Base-by-base conservation (phyloP, 371 early-diverging fungal genomes). In the Mortierella sp. region DNA sequence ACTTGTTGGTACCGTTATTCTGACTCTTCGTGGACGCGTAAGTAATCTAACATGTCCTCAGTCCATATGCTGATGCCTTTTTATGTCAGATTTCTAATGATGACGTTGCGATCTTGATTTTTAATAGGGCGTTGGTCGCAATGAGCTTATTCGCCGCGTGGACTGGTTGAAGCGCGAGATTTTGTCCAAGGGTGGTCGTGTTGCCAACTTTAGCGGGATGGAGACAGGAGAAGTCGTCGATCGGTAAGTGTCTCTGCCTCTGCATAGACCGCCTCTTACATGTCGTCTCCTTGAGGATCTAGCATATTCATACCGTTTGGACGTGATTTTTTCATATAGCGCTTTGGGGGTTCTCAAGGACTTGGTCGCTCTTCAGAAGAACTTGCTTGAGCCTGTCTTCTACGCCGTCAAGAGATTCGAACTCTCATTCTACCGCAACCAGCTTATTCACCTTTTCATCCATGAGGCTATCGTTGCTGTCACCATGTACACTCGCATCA, bases 361-460 rank as follows among this genome's bases (percentile, higher is more conserved):
- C 51, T 84, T 96, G 35, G 93, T 96, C 78, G 96, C 96, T 8
- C 90, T 92, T 71, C 91, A 95, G 71, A 93, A 90, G 74, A 97
- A 96, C 48, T 88, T 97, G 24, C 82, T 97, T 21, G 97, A 97
- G 76, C 95, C 95, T 12, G 95, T 96, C n/a, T 97, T 95, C 83
- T 96, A 95, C 83, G 95, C 95, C 3, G 90, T 94, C 56, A 95
- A 95, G 79, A 92, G 96, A n/a, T 97, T 97, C 82, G 97, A 96
- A 84, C 88, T 97, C 1, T 93, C 94, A 58, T 95, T 95, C 82
- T 97, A 96, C 83, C 91, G 97, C 63, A 97, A 97, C 77, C 96
- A 96, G 78, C 84, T 96, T 18, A 96, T 97, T 71, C 96, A 97
- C 74, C 80, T 97, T 58, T 97, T 97, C 89, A 89, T 96, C 10